Evolutionary conservation across 139 green algal species (phyloP).

Genomic region (Chlamydomonas incerta): DNA sequence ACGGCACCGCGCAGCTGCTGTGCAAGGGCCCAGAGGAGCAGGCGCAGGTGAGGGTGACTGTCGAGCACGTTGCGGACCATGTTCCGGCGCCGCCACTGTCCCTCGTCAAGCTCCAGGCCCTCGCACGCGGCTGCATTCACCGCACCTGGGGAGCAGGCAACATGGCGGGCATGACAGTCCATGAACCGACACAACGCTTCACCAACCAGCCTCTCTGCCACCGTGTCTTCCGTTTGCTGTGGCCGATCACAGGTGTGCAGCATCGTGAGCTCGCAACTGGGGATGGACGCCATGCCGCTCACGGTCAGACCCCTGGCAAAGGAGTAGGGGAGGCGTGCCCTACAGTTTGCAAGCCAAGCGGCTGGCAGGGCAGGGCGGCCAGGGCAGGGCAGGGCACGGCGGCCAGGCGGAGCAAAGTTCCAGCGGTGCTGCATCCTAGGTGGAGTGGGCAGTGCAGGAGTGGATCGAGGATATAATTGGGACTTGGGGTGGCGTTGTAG

Average conservation of each 20-base stretch:
- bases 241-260: constrained; percentile 14
- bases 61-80: too few species aligned
- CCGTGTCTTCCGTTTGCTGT: too few species aligned
- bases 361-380: too few species aligned
- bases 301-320: background rate
- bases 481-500: too few species aligned
- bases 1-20: constrained; percentile 84
- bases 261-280: constrained; percentile 12
- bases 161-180: background rate
- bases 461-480: too few species aligned
- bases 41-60: constrained; percentile 16
- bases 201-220: background rate
- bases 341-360: too few species aligned
- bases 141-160: background rate
- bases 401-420: too few species aligned
- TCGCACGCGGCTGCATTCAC: background rate
- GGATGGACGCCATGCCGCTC: constrained; percentile 37
- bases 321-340: too few species aligned
- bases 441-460: too few species aligned
- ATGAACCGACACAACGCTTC: background rate
- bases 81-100: too few species aligned
- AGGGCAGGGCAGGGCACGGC: too few species aligned
- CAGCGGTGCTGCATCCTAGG: too few species aligned
- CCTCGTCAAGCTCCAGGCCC: background rate
- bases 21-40: constrained; percentile 58